Percentiles rank a stretch among this genome's conserved stretches.
These are phyloP conservation scores for Pugionium dolabratum DNA, from an alignment of 345 rosid genomes.

Conservation along the genomic window DNA sequence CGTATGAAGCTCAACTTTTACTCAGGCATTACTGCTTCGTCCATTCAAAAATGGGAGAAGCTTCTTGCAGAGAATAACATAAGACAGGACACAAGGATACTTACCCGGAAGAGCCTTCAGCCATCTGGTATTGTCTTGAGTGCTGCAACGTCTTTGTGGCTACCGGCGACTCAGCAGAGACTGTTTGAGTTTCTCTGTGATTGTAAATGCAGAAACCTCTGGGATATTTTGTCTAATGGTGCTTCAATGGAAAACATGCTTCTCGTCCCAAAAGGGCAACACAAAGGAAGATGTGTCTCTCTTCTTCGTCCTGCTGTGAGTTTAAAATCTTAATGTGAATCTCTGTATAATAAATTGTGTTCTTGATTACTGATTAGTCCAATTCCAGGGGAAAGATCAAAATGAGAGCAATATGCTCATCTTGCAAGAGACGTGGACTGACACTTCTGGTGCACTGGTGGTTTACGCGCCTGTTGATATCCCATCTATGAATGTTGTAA, in stretches of 20 bases:
- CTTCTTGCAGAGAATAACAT: conserved; percentile 43
- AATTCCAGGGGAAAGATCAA: conserved; percentile 42
- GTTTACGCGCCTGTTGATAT: conserved; percentile 69
- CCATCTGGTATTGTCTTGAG: conserved; percentile 58
- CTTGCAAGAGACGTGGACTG: conserved; percentile 70
- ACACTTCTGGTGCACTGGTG: conserved; percentile 53
- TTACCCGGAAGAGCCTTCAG: conserved; percentile 50
- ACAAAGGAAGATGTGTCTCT: conserved; percentile 45
- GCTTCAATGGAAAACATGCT: conserved; percentile 51
- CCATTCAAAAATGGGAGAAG: conserved; percentile 52
- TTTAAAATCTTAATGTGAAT: conserved; percentile 11
- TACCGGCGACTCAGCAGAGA: conserved; percentile 52
- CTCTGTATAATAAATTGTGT: neutral
- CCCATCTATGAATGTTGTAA: conserved; percentile 44
- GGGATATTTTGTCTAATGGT: conserved; percentile 61
- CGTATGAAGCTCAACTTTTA: conserved; percentile 61
- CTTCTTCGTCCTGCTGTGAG: conserved; percentile 60
- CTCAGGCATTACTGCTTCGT: conserved; percentile 57
- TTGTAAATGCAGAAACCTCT: conserved; percentile 48
- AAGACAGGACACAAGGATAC: conserved; percentile 52
- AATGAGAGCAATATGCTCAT: conserved; percentile 51
- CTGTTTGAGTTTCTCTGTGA: conserved; percentile 64
- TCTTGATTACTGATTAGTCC: conserved; percentile 14
- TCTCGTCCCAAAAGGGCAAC: conserved; percentile 49
- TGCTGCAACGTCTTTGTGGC: conserved; percentile 67